These are phyloP conservation scores for Torulaspora pretoriensis DNA, from an alignment of 1,139 yeast genomes.

Conservation along the genomic window DNA sequence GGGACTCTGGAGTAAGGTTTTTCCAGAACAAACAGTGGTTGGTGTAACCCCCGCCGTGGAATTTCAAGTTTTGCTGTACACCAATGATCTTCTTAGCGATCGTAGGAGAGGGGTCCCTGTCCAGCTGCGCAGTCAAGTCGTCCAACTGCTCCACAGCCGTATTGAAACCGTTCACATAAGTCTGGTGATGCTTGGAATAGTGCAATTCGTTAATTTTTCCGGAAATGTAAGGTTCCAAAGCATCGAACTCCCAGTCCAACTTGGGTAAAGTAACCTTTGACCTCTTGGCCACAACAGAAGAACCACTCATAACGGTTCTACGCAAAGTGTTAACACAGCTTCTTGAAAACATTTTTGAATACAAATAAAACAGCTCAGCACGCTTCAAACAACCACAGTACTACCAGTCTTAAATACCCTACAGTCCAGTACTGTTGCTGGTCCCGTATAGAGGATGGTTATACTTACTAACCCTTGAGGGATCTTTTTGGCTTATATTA, in stretches of 20 bases:
- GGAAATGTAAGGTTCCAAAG: conserved; percentile 85
- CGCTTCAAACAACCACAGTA: no score
- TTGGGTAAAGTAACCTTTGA: conserved; percentile 79
- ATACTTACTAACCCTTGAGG: not conserved
- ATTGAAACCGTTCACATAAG: conserved; percentile 87
- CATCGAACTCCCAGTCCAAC: conserved; percentile 81
- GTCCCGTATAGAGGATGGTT: not conserved
- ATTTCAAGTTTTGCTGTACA: conserved; percentile 76
- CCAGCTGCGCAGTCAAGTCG: conserved; percentile 64
- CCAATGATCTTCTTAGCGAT: conserved; percentile 32
- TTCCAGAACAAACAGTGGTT: conserved; percentile 91
- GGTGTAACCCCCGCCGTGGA: conserved; percentile 93
- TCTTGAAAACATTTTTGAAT: conserved; percentile 16
- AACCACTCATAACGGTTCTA: conserved; percentile 6
- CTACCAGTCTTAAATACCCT: no score
- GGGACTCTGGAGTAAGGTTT: conserved; percentile 74
- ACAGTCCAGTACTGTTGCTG: not conserved
- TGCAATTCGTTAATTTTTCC: conserved; percentile 88
- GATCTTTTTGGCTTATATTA: not conserved
- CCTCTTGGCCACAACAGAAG: conserved; percentile 34
- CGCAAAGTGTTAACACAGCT: conserved; percentile 10
- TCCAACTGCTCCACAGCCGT: conserved; percentile 73
- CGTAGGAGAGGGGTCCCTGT: conserved; percentile 62
- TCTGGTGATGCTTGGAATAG: conserved; percentile 91
- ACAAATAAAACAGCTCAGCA: no score